These are phyloP conservation scores for Colletotrichum cordylinicola DNA, from an alignment of 2,329 filamentous ascomycete species.

Conservation along the genomic window DNA sequence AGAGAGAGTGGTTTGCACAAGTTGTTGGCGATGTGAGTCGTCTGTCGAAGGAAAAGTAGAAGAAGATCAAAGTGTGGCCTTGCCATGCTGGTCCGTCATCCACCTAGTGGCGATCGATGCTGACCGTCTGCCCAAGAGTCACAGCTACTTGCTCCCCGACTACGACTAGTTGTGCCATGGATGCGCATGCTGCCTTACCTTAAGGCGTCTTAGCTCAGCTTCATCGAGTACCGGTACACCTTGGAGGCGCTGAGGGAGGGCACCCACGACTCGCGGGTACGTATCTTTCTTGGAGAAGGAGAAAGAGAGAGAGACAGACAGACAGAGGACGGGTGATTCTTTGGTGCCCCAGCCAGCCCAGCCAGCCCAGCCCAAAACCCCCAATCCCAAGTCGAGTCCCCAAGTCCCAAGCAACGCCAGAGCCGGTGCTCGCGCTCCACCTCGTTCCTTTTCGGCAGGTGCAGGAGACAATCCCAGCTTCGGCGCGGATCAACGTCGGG, in stretches of 20 bases:
- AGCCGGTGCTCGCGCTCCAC: not conserved
- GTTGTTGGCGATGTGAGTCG: not conserved
- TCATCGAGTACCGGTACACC: not conserved
- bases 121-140: not conserved
- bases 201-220: not conserved
- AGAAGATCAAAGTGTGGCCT: not conserved
- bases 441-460: constrained; percentile 13
- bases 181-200: not conserved
- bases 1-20: not conserved
- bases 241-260: not conserved
- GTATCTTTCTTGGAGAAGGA: not conserved
- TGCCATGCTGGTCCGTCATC: not conserved
- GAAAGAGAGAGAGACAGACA: not conserved
- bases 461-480: constrained; percentile 12
- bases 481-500: constrained; percentile 22
- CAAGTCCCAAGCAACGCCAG: not conserved
- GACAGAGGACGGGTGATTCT: not conserved
- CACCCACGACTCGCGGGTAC: not conserved
- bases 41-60: not conserved
- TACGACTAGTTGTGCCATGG: not conserved
- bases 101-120: not conserved
- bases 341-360: not conserved
- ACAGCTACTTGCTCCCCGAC: not conserved
- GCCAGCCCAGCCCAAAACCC: not conserved
- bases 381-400: not conserved